Evolutionary conservation across 306 rosid genomes (phyloP), one percentile per base, ranked within the genome.

Genomic region (Senna tora): DNA sequence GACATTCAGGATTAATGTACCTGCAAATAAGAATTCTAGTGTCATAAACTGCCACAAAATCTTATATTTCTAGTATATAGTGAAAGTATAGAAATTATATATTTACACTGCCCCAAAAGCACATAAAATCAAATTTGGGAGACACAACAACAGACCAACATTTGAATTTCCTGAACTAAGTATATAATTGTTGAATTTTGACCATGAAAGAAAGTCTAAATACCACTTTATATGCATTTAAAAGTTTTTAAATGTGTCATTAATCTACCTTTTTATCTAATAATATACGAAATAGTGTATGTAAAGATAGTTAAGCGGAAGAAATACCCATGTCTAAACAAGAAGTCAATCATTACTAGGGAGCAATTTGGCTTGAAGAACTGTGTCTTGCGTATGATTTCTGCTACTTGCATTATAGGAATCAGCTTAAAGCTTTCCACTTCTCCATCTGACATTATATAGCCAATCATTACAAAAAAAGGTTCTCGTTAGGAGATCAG

Each of bases 351-450:
- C 77, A 88, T 80, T 47, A 90, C 96, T 6, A 90, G 82, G n/a
- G 88, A 12, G 71, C 96, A 91, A 75, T 91, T 91, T 47, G 96
- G 76, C 84, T 89, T 91, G 90, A 79, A 91, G 58, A 84, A 81
- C 42, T 82, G 76, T 12, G 89, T 89, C 78, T 79, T 81, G 61
- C 86, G 75, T 11, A 92, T 84, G 38, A 92, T 75, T 65, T 86
- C 90, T 64, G 97, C 97, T 71, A 83, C 91, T 79, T 82, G 86
- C 16, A 9, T 67, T 38, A 86, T 66, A 45, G 86, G 96, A 68
- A 92, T 73, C 84, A 90, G 71, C 92, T 83, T 86, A 84, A 92
- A 92, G 81, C 92, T 85, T 55, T 89, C 97, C 74, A 92, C 97
- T 82, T 92, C 97, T 70, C 97, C 97, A 83, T 85, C 98, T 86